phyloP scores from a whole-genome alignment of 2,329 filamentous ascomycete genomes.

The Botrytis sinoallii region DNA sequence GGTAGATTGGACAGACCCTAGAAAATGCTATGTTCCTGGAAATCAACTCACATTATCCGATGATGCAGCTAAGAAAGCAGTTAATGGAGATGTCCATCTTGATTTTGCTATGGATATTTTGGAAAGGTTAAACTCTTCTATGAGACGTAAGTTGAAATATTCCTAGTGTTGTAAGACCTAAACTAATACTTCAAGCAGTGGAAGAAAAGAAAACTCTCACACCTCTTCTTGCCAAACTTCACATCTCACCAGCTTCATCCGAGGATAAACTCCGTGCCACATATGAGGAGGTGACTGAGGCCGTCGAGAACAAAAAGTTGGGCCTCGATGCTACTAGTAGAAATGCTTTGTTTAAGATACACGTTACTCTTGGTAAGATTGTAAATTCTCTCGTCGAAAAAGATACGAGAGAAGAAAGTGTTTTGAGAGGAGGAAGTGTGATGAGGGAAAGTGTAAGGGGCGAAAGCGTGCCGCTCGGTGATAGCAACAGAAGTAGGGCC shows the following conservation, averaged over 20 bases:
- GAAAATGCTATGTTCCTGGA: constrained; percentile 63
- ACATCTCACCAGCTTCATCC: constrained; percentile 66
- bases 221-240: constrained; percentile 76
- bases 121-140: constrained; percentile 65
- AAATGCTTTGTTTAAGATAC: constrained; percentile 66
- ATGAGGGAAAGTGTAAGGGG: constrained; percentile 12
- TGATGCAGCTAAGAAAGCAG: constrained; percentile 59
- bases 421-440: constrained; percentile 10
- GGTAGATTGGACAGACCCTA: constrained; percentile 91
- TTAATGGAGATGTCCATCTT: constrained; percentile 77
- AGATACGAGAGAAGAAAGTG: constrained; percentile 25
- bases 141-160: constrained; percentile 56
- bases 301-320: constrained; percentile 57
- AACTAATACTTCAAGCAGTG: constrained; percentile 45
- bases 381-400: constrained; percentile 54
- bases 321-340: constrained; percentile 58
- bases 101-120: constrained; percentile 74
- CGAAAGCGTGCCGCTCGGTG: neutral
- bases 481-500: neutral
- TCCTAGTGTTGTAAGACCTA: neutral
- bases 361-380: constrained; percentile 65
- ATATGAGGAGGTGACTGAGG: constrained; percentile 57
- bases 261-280: constrained; percentile 56
- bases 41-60: constrained; percentile 43
- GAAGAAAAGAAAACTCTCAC: constrained; percentile 84